Evolutionary conservation across 495 filamentous ascomycete genomes (phyloP), one percentile per base, ranked within the genome.

Genomic region (Penicillium daleae): DNA sequence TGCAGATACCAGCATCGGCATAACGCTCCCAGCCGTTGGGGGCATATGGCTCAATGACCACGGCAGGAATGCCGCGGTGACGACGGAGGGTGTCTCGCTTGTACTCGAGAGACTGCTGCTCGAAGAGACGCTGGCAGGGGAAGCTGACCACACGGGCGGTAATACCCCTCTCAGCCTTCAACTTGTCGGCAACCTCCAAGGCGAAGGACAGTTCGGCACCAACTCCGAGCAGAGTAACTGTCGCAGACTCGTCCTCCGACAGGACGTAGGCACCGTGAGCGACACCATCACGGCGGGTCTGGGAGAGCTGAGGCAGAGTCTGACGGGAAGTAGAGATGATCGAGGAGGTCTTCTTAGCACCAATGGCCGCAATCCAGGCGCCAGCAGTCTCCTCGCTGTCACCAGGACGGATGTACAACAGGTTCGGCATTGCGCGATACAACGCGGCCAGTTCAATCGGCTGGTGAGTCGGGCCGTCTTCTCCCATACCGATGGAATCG

Each of bases 401-500:
- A 24, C 78, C 76, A 0, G 84, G 84, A 1, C 85, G 80, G 56
- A 87, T 83, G 68, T 85, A 85, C n/a, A 84, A 72, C 2, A 87
- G 63, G 60, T 87, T 86, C 1, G 84, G 85, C 85, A 87, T 87
- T 9, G 84, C 82, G 5, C 85, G 81, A 66, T 84, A 88, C 22
- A 87, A 66, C 0, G 82, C 71, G 22, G 81, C 82, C 5, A 87
- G 74, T 44, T 83, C 85, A 59, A 88, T 81, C 3, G 85, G 85
- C 60, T 88, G 85, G 63, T 88, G 85, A 2, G 85, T 88, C 0
- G 83, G 86, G 0, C 85, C 86, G 61, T 88, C 83, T 66, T 88
- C 82, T 27, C 85, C 86, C 52, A 77, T 81, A 10, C 80, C 85
- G 48, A 88, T 85, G 12, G 76, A 80, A 74, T 88, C 84, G 69